These are phyloP conservation scores for Phalaenopsis aphrodite DNA, from an alignment of 106 monocot genomes.

Conservation along the genomic window DNA sequence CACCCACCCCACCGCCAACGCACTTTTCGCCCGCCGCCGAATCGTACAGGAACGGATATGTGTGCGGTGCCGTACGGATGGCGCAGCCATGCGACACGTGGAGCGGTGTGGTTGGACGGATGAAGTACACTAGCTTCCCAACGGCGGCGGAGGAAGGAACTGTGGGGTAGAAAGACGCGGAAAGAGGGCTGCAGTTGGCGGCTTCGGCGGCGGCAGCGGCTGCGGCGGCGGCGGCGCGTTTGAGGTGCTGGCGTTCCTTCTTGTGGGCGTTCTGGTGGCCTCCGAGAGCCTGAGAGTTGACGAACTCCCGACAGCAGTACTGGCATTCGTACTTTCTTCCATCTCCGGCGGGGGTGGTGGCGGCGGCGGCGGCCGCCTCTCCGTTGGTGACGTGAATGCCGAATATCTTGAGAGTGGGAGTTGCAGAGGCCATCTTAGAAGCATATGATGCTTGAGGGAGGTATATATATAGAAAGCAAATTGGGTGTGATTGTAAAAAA, in stretches of 20 bases:
- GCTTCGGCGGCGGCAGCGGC: not conserved
- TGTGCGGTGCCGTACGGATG: not conserved
- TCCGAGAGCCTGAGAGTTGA: constrained; percentile 60
- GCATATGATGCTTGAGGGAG: not conserved
- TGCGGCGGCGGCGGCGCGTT: not conserved
- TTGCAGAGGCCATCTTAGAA: not conserved
- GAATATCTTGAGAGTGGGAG: not conserved
- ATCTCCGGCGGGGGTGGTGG: not conserved
- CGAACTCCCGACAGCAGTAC: constrained; percentile 46
- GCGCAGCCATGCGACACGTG: not conserved
- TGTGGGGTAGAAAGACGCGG: not conserved
- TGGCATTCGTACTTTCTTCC: constrained; percentile 18
- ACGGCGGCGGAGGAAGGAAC: not conserved
- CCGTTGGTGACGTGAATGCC: not conserved
- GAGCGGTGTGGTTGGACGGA: not conserved
- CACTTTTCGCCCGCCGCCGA: not conserved
- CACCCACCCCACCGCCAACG: not conserved
- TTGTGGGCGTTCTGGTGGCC: constrained; percentile 74
- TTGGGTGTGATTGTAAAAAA: too few species aligned
- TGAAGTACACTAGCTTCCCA: not conserved
- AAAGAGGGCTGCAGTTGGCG: not conserved
- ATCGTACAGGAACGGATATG: not conserved
- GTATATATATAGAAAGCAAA: not conserved
- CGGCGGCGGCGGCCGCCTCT: not conserved
- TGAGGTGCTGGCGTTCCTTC: constrained; percentile 28